Evolutionary conservation across 352 stramenopile species (phyloP), one percentile per base, ranked within the genome.

Genomic region (Phytophthora quininea): DNA sequence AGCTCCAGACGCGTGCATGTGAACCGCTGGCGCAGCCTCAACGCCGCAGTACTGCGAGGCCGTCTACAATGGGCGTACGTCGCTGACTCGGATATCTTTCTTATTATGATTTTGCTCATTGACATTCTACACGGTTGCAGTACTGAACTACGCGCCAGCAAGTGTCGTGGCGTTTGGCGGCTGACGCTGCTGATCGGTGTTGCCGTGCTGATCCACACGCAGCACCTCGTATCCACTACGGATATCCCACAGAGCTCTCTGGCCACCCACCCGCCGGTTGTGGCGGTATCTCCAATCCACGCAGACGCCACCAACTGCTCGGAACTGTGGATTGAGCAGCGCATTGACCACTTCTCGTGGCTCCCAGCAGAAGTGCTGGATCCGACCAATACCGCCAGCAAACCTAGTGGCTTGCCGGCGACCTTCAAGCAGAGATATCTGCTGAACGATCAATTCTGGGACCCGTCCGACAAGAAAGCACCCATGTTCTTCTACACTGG

Each of bases 401-500:
- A n/a, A 10, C 56, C 67, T 5, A 73, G 61, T 59, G 66, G 63
- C 5, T 19, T 74, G 1, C 62, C 81, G 33, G 74, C 80, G 15
- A 95, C 82, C 8, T 97, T 92, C 75, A 65, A 88, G 54, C 92
- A 97, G 69, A 88, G 94, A 33, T 98, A 97, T 67, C 80, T 97
- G 45, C 60, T 98, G 24, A 97, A 97, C 67, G 77, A 92, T 33
- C 71, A 96, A 69, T 91, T 88, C 69, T 97, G 82, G 81, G 77
- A 90, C 65, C 70, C 86, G 27, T 65, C 59, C 10, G 73, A 93
- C 58, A 71, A 73, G 54, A 90, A 84, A 49, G 84, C 84, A 29
- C 85, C 90, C 0, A 82, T 98, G n/a, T 97, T 98, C 47, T 97
- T 98, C 73, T 98, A 98, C 74, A 96, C 86, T 14, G 95, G 96